Percentiles rank a stretch among this genome's conserved stretches.
These are phyloP conservation scores for Fusarium pilosicola DNA, from an alignment of 2,329 filamentous ascomycete genomes.

Conservation along the genomic window DNA sequence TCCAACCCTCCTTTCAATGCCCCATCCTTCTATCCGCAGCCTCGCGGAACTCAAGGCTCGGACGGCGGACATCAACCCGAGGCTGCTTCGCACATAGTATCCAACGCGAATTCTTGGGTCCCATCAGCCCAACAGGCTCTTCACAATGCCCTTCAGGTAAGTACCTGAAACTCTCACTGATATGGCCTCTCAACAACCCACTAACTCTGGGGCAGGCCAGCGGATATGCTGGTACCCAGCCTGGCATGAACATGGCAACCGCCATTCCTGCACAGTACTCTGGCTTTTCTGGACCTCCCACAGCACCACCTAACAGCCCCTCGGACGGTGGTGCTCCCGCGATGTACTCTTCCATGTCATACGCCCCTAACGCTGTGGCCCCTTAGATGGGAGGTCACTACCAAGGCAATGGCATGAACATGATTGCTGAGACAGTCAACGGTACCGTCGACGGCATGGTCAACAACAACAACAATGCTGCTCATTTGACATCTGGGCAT, in stretches of 20 bases:
- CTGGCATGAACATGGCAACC: not conserved
- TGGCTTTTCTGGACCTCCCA: slow-evolving; percentile 6
- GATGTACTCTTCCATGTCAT: not conserved
- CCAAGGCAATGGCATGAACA: not conserved
- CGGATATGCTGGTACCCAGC: not conserved
- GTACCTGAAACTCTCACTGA: not conserved
- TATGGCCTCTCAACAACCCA: not conserved
- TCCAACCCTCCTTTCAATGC: slow-evolving; percentile 19
- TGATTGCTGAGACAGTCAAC: not conserved
- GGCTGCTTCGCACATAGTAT: not conserved
- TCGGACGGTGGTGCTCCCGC: not conserved
- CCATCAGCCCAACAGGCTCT: slow-evolving; percentile 40
- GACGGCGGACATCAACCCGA: not conserved
- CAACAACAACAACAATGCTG: not conserved
- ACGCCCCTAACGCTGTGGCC: slow-evolving; percentile 1
- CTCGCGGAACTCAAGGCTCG: not conserved
- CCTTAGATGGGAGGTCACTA: slow-evolving; percentile 42
- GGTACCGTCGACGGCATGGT: not conserved
- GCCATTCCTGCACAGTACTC: not conserved
- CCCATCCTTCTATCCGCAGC: not conserved
- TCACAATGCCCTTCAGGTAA: slow-evolving; percentile 36
- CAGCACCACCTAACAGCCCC: slow-evolving; percentile 35
- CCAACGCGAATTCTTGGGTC: slow-evolving; percentile 34
- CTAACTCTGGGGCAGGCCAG: slow-evolving; percentile 18
- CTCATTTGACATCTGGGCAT: not conserved